Conservation (phyloP, 805 yeast species). For the Priceomyces melissophilus region DNA sequence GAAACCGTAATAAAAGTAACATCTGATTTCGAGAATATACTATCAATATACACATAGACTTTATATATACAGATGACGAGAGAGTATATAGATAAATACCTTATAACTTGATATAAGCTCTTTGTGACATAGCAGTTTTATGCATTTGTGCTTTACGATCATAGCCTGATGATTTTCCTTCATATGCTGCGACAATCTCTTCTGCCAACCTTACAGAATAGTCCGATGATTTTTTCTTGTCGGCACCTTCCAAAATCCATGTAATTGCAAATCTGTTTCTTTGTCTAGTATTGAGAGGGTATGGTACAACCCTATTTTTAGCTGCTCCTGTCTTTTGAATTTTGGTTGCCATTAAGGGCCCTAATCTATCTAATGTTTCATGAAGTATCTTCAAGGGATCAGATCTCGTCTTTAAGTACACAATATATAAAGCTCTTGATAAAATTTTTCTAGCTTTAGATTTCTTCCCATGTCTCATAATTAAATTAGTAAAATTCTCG, state of each 20-base stretch:
- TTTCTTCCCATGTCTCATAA: constrained; percentile 92
- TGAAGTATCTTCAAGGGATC: constrained; percentile 80
- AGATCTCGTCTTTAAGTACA: constrained; percentile 63
- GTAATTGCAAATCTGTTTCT: constrained; percentile 81
- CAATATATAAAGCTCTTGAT: constrained; percentile 75
- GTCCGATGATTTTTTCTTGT: constrained; percentile 73
- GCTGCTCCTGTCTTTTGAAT: constrained; percentile 84
- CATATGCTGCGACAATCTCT: constrained; percentile 73
- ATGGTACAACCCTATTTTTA: constrained; percentile 75
- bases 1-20: too few species aligned
- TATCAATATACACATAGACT: not conserved
- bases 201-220: constrained; percentile 88
- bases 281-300: constrained; percentile 77
- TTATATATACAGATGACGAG: constrained; percentile 9
- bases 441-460: constrained; percentile 71
- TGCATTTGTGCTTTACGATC: constrained; percentile 83
- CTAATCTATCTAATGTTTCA: constrained; percentile 72
- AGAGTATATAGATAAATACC: not conserved
- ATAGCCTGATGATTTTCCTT: constrained; percentile 77
- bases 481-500: constrained; percentile 74
- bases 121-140: constrained; percentile 80
- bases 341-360: constrained; percentile 78
- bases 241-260: constrained; percentile 87
- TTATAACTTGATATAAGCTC: constrained; percentile 63
- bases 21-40: not conserved